A percentile compares a stretch with the other conserved stretches of the same genome.
Evolutionary conservation across 805 yeast species (phyloP).

Genomic region (Candida railenensis): DNA sequence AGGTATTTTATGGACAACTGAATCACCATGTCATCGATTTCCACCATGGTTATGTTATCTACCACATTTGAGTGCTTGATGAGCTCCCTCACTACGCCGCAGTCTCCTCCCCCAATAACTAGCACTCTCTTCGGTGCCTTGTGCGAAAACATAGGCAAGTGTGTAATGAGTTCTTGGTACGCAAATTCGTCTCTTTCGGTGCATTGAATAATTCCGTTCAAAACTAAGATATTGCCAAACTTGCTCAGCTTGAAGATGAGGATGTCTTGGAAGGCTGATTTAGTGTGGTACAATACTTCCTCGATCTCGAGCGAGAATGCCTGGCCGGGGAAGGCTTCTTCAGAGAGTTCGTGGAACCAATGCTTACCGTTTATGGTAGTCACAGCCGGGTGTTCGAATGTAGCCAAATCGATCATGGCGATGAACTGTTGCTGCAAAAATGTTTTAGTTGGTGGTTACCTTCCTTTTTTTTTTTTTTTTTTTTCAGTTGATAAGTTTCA

Average conservation of each 20-base stretch:
- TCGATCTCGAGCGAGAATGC: slow-evolving; percentile 68
- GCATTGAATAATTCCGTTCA: slow-evolving; percentile 89
- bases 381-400: slow-evolving; percentile 29
- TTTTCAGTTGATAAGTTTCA: neutral
- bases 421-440: neutral
- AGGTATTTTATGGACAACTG: slow-evolving; percentile 67
- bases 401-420: slow-evolving; percentile 11
- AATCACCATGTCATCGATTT: slow-evolving; percentile 83
- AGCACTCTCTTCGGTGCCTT: slow-evolving; percentile 70
- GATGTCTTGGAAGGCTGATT: slow-evolving; percentile 77
- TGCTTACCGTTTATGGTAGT: slow-evolving; percentile 22
- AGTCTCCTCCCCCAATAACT: slow-evolving; percentile 95
- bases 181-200: slow-evolving; percentile 93
- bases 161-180: slow-evolving; percentile 89
- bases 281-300: slow-evolving; percentile 61
- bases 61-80: slow-evolving; percentile 66
- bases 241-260: slow-evolving; percentile 71
- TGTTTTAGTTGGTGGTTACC: neutral
- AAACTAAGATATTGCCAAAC: slow-evolving; percentile 84
- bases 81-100: slow-evolving; percentile 89
- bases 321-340: slow-evolving; percentile 83
- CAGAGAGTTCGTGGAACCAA: slow-evolving; percentile 81
- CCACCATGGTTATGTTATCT: slow-evolving; percentile 74
- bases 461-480: neutral
- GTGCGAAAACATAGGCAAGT: slow-evolving; percentile 78